These are phyloP conservation scores for Smithsoniella earleae DNA, from an alignment of 163 green algal genomes.

Conservation along the genomic window DNA sequence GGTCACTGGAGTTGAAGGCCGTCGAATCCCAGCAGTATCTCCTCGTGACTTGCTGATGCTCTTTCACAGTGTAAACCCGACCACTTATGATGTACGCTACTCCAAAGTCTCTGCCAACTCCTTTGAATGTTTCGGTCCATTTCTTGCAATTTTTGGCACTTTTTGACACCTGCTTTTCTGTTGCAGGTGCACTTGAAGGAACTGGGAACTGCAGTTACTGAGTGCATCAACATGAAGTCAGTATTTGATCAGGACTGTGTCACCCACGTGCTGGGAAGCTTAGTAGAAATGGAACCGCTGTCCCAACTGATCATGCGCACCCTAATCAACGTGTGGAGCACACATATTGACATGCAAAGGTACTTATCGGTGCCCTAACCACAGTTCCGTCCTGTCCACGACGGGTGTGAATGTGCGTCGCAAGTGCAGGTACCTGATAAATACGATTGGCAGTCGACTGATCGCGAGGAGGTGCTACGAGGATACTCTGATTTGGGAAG, in stretches of 20 bases:
- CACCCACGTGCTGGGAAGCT: background rate
- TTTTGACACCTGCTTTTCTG: too few species aligned
- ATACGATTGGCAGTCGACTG: background rate
- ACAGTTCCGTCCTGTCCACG: too few species aligned
- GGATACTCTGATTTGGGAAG: background rate
- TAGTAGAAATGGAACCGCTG: conserved; percentile 8
- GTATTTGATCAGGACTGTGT: background rate
- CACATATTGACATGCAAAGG: conserved; percentile 14
- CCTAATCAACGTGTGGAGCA: conserved; percentile 7
- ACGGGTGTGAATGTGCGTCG: too few species aligned
- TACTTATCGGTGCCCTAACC: too few species aligned
- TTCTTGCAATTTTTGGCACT: too few species aligned
- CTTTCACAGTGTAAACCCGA: background rate
- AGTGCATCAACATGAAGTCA: conserved; percentile 17
- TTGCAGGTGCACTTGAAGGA: background rate
- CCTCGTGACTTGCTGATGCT: conserved; percentile 1
- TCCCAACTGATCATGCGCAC: conserved; percentile 7
- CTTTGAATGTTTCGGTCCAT: too few species aligned
- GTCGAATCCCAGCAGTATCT: background rate
- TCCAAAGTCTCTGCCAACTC: too few species aligned
- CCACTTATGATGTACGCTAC: too few species aligned
- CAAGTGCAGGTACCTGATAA: conserved; percentile 22
- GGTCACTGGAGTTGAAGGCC: background rate
- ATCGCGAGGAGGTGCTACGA: background rate
- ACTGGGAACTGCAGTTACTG: background rate